Evolutionary conservation across 768 basidiomycete genomes (phyloP).

Genomic region (Phylloporus scabripes): DNA sequence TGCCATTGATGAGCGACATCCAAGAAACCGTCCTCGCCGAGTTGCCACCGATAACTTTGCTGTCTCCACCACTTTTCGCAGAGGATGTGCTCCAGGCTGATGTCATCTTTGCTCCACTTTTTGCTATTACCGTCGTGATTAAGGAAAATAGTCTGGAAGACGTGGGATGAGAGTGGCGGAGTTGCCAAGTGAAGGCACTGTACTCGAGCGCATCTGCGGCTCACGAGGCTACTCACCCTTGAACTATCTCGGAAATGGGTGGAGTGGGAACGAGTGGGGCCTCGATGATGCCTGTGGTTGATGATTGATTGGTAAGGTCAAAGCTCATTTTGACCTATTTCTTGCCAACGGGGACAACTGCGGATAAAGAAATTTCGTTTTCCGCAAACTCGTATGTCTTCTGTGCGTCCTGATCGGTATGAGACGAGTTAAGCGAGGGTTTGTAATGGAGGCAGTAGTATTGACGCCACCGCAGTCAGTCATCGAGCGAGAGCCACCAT

Average conservation of each 20-base stretch:
- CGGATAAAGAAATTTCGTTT: neutral
- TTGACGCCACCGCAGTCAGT: neutral
- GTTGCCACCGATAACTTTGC: neutral
- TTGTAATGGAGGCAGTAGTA: neutral
- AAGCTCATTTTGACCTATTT: neutral
- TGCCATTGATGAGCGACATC: constrained; percentile 1
- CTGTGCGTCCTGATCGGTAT: constrained; percentile 1
- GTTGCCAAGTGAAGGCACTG: neutral
- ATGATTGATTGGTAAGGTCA: constrained; percentile 4
- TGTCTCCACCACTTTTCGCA: neutral
- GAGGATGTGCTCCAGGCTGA: neutral
- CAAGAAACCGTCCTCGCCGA: neutral
- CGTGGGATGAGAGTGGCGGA: neutral
- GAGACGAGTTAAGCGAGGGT: neutral
- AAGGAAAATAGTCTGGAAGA: neutral
- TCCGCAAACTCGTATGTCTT: neutral
- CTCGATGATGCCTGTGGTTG: neutral
- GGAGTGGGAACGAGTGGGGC: neutral
- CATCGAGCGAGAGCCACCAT: neutral
- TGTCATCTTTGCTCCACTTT: neutral
- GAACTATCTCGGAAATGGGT: neutral
- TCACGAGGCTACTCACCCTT: neutral
- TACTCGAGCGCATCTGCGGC: neutral
- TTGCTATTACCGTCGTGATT: neutral
- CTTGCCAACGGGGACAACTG: neutral